phyloP scores from a whole-genome alignment of 345 rosid species.

The Euphorbia peplus region DNA sequence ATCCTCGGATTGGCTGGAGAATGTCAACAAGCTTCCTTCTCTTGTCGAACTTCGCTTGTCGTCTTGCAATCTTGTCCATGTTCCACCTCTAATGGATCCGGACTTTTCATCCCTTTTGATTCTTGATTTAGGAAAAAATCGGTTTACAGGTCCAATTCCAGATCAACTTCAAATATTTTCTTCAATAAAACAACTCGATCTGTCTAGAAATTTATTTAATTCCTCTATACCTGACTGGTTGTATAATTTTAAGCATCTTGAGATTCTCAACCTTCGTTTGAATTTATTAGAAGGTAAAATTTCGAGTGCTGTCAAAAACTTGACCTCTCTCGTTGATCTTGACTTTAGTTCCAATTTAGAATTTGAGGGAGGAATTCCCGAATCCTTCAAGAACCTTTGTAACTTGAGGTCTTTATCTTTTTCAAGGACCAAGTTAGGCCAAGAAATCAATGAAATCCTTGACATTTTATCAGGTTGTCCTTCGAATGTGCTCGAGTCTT shows the following conservation, averaged over 20 bases:
- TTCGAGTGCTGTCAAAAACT: constrained; percentile 16
- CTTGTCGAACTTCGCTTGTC: constrained; percentile 13
- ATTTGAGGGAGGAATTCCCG: constrained; percentile 15
- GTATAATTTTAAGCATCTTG: constrained; percentile 1
- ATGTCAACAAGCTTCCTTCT: constrained; percentile 19
- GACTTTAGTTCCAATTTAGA: constrained; percentile 7
- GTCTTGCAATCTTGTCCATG: neutral
- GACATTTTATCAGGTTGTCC: neutral
- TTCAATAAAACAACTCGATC: neutral
- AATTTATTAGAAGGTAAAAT: constrained; percentile 24
- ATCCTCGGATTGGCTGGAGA: constrained; percentile 9
- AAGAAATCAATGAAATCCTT: no score
- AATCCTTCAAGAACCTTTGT: constrained; percentile 18
- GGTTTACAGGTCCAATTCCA: neutral
- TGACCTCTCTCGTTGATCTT: constrained; percentile 14
- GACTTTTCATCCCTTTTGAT: constrained; percentile 21
- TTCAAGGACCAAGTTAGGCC: no score
- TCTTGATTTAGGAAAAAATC: constrained; percentile 19
- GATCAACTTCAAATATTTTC: neutral
- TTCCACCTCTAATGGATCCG: neutral
- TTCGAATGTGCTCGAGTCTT: neutral
- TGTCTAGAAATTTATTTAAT: neutral
- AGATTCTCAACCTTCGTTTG: no score
- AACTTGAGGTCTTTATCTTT: constrained; percentile 8
- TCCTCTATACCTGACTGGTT: constrained; percentile 19